Evolutionary conservation across 2,329 filamentous ascomycete genomes (phyloP).

Genomic region (Colletotrichum sansevieriae): DNA sequence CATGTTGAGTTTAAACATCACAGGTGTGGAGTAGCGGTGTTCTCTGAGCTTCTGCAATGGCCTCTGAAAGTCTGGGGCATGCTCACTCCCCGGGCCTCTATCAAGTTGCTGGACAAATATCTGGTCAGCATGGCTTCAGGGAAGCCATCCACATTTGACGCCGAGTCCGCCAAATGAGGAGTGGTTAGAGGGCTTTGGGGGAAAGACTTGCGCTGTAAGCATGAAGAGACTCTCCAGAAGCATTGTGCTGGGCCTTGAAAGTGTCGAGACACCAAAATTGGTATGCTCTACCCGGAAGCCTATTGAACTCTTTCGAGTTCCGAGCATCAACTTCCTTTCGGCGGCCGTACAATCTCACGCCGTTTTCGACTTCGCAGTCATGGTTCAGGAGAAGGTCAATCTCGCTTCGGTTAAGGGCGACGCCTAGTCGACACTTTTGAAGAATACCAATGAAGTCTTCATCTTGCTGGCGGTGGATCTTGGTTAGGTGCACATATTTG

Average conservation of each 20-base stretch:
- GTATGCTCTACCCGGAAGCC: not conserved
- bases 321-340: not conserved
- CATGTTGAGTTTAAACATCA: constrained; percentile 9
- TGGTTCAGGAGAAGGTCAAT: constrained; percentile 60
- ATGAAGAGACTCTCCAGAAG: no score
- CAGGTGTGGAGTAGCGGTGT: not conserved
- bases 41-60: not conserved
- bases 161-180: no score
- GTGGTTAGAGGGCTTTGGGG: no score
- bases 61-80: not conserved
- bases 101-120: not conserved
- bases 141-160: no score
- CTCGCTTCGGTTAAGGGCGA: constrained; percentile 53
- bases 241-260: not conserved
- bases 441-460: constrained; percentile 66
- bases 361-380: constrained; percentile 48
- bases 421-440: constrained; percentile 65
- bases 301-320: not conserved
- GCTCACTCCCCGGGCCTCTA: not conserved
- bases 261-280: not conserved
- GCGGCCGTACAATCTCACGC: not conserved
- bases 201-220: no score
- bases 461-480: constrained; percentile 71
- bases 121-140: no score
- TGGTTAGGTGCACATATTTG: constrained; percentile 62